Evolutionary conservation across 805 yeast species (phyloP), one percentile per base, ranked within the genome.

Genomic region (Kazachstania psychrophila): DNA sequence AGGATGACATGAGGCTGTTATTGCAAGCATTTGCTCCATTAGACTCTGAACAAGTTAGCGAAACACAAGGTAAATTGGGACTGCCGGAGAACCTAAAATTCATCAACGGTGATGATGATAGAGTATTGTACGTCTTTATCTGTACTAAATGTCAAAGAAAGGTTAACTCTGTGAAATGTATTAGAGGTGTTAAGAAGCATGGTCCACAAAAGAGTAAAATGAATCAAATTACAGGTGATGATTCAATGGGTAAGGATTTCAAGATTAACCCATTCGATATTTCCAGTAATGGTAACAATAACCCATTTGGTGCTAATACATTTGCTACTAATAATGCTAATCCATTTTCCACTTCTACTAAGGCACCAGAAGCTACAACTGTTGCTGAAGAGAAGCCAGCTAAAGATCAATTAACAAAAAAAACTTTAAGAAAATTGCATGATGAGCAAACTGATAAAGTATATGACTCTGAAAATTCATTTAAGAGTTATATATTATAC

Each of bases 21-120:
- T 59, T 79, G 1, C 97, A 92, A 55, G 80, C 89, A 2, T 80
- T 71, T 58, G 80, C 95, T 0, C 94, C 94, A 1, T 58, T 88
- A 28, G 84, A 77, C 23, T 41, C 36, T 13, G 60, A 53, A 12
- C 54, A 47, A 33, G 44, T 54, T 26, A 47, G 45, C 15, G 45
- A 40, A 6, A 34, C 51, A n/a, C 54, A 48, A 34, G 22, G 27
- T 9, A 35, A 31, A 12, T 18, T 38, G 3, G 41, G 42, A 13
- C 22, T 40, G 1, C 12, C 43, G 9, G 41, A 42, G 28, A 44
- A 44, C 27, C 39, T 46, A 39, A 31, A 36, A 8, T 46, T 44
- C 27, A 43, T 56, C 8, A 71, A 71, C 24, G 68, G 78, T 9
- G 65, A 75, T 28, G 86, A 88, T 52, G 95, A 85, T 49, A 72